Conservation (phyloP, 1,284 basidiomycete genomes). For the Omphalotus olearius region DNA sequence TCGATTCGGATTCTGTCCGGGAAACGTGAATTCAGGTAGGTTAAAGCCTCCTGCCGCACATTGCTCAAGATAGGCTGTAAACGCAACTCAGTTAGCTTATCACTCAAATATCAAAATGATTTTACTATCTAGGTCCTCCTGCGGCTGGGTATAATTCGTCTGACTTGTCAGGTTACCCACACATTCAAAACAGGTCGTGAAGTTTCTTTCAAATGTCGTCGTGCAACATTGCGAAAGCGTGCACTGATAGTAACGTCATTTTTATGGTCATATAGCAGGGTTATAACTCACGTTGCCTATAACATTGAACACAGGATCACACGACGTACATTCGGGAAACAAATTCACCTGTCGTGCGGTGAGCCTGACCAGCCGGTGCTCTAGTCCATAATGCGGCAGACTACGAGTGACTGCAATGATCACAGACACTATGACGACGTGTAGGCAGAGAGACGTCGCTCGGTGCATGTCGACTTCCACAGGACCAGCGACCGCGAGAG, state of each 20-base stretch:
- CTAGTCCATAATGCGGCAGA: too few relatives aligned
- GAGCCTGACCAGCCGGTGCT: too few relatives aligned
- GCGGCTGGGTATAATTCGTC: slow-evolving; percentile 1
- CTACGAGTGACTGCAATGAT: too few relatives aligned
- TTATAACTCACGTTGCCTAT: not conserved
- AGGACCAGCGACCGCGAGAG: too few relatives aligned
- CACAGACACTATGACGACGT: not conserved
- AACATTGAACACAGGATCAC: not conserved
- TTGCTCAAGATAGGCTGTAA: not conserved
- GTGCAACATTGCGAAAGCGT: slow-evolving; percentile 4
- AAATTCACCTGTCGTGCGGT: not conserved
- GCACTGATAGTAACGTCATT: not conserved
- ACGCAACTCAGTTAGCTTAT: not conserved
- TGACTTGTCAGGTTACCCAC: not conserved
- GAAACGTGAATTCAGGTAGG: slow-evolving; percentile 4
- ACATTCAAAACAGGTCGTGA: slow-evolving; percentile 4
- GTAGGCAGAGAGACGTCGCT: not conserved
- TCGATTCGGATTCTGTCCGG: slow-evolving; percentile 7
- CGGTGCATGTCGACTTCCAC: not conserved
- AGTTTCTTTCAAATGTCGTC: not conserved
- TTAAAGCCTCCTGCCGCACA: slow-evolving; percentile 4
- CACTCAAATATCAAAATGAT: not conserved
- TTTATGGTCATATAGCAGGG: not conserved
- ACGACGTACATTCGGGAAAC: slow-evolving; percentile 3
- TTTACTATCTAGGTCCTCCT: slow-evolving; percentile 2